Conservation (phyloP, 2,329 filamentous ascomycete genomes). For the Sarocladiaceae sp. region DNA sequence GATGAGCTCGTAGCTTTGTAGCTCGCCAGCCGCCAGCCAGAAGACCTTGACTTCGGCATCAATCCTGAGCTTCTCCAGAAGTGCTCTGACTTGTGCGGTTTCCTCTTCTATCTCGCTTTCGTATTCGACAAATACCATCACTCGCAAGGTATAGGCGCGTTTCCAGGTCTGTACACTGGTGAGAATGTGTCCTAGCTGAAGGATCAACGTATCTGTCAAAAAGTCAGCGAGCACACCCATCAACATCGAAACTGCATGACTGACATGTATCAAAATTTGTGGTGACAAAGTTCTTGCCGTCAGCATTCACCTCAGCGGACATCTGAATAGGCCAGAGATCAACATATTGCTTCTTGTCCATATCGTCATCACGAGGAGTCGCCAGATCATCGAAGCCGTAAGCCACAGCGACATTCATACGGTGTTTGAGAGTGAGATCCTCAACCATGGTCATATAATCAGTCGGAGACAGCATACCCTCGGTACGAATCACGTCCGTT, state of each 20-base stretch:
- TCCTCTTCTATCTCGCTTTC: slow-evolving; percentile 79
- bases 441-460: slow-evolving; percentile 80
- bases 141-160: slow-evolving; percentile 62
- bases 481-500: slow-evolving; percentile 62
- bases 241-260: slow-evolving; percentile 19
- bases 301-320: slow-evolving; percentile 72
- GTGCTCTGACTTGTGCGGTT: slow-evolving; percentile 59
- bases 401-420: slow-evolving; percentile 78
- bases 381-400: slow-evolving; percentile 75
- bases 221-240: slow-evolving; percentile 9
- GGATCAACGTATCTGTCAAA: slow-evolving; percentile 61
- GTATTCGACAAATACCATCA: slow-evolving; percentile 85
- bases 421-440: slow-evolving; percentile 69
- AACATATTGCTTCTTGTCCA: slow-evolving; percentile 67
- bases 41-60: slow-evolving; percentile 74
- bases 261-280: slow-evolving; percentile 88
- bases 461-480: slow-evolving; percentile 61
- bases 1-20: slow-evolving; percentile 70
- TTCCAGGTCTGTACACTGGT: slow-evolving; percentile 78
- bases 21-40: slow-evolving; percentile 67
- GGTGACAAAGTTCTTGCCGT: slow-evolving; percentile 63
- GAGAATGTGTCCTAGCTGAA: slow-evolving; percentile 79
- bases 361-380: slow-evolving; percentile 54
- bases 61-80: slow-evolving; percentile 77
- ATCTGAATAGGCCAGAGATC: slow-evolving; percentile 92